phyloP scores from a whole-genome alignment of 495 filamentous ascomycete species.

The Xylona heveae region DNA sequence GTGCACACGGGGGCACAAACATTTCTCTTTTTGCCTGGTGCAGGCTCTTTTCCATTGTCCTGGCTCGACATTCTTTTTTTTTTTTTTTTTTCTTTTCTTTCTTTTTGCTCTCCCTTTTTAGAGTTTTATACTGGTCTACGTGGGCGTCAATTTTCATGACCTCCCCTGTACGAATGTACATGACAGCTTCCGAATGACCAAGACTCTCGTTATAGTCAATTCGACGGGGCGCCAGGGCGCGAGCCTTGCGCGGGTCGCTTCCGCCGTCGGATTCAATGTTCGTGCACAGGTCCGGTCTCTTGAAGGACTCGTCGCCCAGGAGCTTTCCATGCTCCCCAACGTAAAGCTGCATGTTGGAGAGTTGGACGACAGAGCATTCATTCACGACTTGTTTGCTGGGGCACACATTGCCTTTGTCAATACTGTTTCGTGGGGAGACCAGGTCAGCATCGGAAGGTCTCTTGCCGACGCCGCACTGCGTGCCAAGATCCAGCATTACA shows the following conservation, averaged over 20 bases:
- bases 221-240: constrained; percentile 8
- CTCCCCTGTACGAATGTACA: too few species aligned
- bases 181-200: constrained; percentile 3
- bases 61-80: too few species aligned
- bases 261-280: constrained; percentile 6
- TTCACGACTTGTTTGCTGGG: constrained; percentile 58
- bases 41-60: too few species aligned
- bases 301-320: constrained; percentile 6
- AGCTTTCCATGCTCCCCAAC: constrained; percentile 3
- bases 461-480: constrained; percentile 78
- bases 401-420: constrained; percentile 90
- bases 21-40: too few species aligned
- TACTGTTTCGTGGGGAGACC: constrained; percentile 93
- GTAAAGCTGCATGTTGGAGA: constrained; percentile 5
- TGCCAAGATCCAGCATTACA: constrained; percentile 69
- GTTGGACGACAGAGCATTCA: constrained; percentile 22
- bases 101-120: too few species aligned
- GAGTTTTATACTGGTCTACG: too few species aligned
- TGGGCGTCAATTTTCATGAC: too few species aligned
- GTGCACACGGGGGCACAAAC: too few species aligned
- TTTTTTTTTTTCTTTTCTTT: too few species aligned
- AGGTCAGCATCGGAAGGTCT: constrained; percentile 66
- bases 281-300: constrained; percentile 5
- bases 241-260: constrained; percentile 6
- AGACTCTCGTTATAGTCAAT: constrained; percentile 8